Percentiles rank a stretch among this genome's conserved stretches.
Conservation (phyloP, 139 green algal species). For the Pleodorina starrii region DNA sequence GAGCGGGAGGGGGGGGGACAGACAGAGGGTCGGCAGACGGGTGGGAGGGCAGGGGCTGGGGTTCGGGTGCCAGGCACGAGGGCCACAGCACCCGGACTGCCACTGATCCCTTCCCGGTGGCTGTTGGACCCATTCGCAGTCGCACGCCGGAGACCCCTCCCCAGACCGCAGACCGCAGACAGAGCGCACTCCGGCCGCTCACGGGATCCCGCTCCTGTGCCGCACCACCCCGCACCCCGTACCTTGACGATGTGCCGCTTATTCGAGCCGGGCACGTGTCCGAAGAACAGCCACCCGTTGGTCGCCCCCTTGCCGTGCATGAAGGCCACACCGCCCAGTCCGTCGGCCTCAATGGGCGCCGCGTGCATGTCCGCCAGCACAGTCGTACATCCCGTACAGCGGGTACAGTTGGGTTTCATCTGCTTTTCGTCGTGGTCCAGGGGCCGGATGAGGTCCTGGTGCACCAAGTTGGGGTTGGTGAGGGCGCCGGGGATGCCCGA, state of each 20-base stretch:
- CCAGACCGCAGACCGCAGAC: too few species aligned
- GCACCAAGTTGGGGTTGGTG: not conserved
- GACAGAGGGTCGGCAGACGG: too few species aligned
- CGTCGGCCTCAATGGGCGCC: not conserved
- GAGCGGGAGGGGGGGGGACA: too few species aligned
- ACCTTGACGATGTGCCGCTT: slow-evolving; percentile 55
- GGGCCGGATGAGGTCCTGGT: not conserved
- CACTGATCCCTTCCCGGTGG: too few species aligned
- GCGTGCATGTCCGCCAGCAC: slow-evolving; percentile 36
- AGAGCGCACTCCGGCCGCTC: too few species aligned
- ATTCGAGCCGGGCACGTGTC: not conserved
- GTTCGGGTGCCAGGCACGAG: too few species aligned
- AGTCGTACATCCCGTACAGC: slow-evolving; percentile 21
- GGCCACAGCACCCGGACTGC: too few species aligned
- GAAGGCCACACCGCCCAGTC: slow-evolving; percentile 29
- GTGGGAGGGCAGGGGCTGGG: too few species aligned
- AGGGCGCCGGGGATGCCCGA: slow-evolving; percentile 38
- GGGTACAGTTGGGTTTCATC: slow-evolving; percentile 24
- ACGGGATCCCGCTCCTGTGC: too few species aligned
- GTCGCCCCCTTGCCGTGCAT: slow-evolving; percentile 51
- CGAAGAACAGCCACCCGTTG: slow-evolving; percentile 53
- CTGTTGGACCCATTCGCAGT: too few species aligned
- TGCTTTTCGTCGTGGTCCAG: slow-evolving; percentile 36
- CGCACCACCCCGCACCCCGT: too few species aligned
- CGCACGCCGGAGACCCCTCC: too few species aligned